A percentile compares a stretch with the other conserved stretches of the same genome.
Evolutionary conservation across 2,329 filamentous ascomycete species (phyloP).

Genomic region (Camillea tinctor): DNA sequence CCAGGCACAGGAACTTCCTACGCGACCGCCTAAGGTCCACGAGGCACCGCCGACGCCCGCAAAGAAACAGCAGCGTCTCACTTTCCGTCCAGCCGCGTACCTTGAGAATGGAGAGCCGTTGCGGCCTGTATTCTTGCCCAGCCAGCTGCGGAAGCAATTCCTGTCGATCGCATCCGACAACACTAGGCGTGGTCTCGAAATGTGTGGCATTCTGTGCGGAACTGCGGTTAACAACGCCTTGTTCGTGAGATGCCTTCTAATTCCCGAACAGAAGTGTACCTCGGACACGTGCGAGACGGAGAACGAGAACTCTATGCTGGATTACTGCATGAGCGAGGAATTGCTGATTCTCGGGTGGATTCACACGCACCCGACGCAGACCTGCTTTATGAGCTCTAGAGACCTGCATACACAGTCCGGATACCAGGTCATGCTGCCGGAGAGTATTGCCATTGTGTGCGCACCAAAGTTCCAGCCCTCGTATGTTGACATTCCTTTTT

Average conservation of each 20-base stretch:
- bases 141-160: constrained; percentile 71
- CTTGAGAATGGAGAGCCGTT: constrained; percentile 87
- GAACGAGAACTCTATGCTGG: constrained; percentile 80
- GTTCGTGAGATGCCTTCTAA: constrained; percentile 84
- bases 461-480: constrained; percentile 76
- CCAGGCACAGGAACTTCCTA: constrained; percentile 20
- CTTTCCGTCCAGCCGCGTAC: constrained; percentile 81
- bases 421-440: constrained; percentile 94
- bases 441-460: constrained; percentile 96
- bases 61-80: constrained; percentile 59
- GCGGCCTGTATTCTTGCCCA: constrained; percentile 83
- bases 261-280: constrained; percentile 87
- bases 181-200: constrained; percentile 81
- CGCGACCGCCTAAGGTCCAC: constrained; percentile 33
- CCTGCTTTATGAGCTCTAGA: constrained; percentile 94
- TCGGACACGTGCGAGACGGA: constrained; percentile 93
- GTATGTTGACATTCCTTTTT: constrained; percentile 46
- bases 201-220: constrained; percentile 91
- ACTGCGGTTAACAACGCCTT: constrained; percentile 89
- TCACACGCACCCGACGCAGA: constrained; percentile 94
- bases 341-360: constrained; percentile 94
- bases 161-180: constrained; percentile 72
- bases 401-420: constrained; percentile 92
- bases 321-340: constrained; percentile 83
- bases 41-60: constrained; percentile 21